phyloP scores from a whole-genome alignment of 1,284 basidiomycete species.

The Trichosporon sp. region DNA sequence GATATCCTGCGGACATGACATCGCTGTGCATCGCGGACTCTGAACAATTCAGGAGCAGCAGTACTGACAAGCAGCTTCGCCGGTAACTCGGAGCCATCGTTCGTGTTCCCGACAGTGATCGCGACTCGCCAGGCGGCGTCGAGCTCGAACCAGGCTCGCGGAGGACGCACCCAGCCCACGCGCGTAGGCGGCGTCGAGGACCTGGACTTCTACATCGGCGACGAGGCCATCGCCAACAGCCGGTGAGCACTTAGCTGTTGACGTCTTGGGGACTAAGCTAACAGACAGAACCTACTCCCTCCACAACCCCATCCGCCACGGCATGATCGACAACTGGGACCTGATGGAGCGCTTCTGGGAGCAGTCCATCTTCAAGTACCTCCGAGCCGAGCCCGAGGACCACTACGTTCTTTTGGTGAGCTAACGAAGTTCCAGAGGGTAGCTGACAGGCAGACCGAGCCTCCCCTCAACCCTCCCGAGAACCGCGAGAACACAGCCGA shows the following conservation, averaged over 20 bases:
- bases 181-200: conserved; percentile 97
- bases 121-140: conserved; percentile 61
- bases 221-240: conserved; percentile 91
- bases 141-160: conserved; percentile 52
- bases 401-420: conserved; percentile 94
- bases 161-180: conserved; percentile 63
- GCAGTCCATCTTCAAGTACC: conserved; percentile 99
- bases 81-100: conserved; percentile 97
- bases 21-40: neutral
- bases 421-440: neutral
- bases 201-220: conserved; percentile 98
- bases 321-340: conserved; percentile 99
- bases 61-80: conserved; percentile 65
- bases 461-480: conserved; percentile 95
- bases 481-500: conserved; percentile 99
- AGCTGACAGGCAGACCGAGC: conserved; percentile 70
- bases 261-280: neutral
- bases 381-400: conserved; percentile 97
- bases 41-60: conserved; percentile 2
- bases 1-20: neutral
- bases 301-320: conserved; percentile 95
- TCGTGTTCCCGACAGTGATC: conserved; percentile 95
- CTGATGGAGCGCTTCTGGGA: conserved; percentile 99
- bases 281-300: conserved; percentile 74
- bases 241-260: conserved; percentile 53